Evolutionary conservation across 192 early-diverging fungal species (phyloP).

Genomic region (Coemansia sp.): DNA sequence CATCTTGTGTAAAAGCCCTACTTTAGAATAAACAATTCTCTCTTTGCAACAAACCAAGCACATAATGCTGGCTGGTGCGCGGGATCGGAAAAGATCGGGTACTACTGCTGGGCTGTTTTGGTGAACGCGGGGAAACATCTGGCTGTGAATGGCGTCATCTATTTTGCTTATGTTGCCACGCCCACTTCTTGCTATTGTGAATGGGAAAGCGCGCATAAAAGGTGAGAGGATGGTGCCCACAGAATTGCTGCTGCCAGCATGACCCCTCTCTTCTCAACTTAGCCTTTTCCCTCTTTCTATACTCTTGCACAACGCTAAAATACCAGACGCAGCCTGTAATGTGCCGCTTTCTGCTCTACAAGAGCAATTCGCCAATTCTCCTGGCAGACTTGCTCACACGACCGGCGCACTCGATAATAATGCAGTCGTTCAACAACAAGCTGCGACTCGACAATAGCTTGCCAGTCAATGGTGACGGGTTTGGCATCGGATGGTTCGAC

Average conservation of each 20-base stretch:
- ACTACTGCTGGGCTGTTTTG: too few relatives aligned
- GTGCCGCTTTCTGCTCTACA: slow-evolving; percentile 77
- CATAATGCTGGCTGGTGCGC: background rate
- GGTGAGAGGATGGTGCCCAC: background rate
- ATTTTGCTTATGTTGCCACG: background rate
- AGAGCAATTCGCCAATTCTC: slow-evolving; percentile 72
- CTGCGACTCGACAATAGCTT: slow-evolving; percentile 62
- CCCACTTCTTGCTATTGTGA: background rate
- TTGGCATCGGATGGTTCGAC: slow-evolving; percentile 75
- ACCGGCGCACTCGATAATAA: slow-evolving; percentile 77
- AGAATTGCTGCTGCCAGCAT: background rate
- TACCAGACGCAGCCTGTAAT: slow-evolving; percentile 29
- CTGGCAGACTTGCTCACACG: slow-evolving; percentile 72
- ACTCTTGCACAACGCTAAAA: slow-evolving; percentile 2
- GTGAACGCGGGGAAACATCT: background rate
- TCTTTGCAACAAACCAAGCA: background rate
- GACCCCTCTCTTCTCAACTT: background rate
- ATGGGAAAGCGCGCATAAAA: background rate
- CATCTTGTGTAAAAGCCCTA: slow-evolving; percentile 3
- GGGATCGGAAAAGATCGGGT: too few relatives aligned
- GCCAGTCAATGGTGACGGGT: slow-evolving; percentile 78
- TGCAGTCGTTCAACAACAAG: slow-evolving; percentile 75
- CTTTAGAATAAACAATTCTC: background rate
- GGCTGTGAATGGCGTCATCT: background rate
- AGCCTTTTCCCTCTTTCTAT: background rate